Percentiles rank a stretch among this genome's conserved stretches.
phyloP scores from a whole-genome alignment of 257 asterid species.

The Capsicum pubescens region DNA sequence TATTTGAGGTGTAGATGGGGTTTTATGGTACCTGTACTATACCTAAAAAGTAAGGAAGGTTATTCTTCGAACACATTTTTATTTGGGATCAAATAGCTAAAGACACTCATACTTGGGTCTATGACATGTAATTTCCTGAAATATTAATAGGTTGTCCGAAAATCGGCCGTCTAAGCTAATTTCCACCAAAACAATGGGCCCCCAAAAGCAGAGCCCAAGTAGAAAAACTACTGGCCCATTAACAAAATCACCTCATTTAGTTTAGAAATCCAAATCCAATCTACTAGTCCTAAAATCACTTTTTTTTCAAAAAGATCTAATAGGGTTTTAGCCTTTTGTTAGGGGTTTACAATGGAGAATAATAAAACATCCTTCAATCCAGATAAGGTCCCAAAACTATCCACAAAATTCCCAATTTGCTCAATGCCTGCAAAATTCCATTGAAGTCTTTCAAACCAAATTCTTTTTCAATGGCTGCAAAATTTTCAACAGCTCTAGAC shows the following conservation, averaged over 20 bases:
- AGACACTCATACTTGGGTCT: too few relatives aligned
- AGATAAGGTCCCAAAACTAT: conserved; percentile 50
- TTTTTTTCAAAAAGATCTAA: not conserved
- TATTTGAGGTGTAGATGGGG: too few relatives aligned
- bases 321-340: conserved; percentile 7
- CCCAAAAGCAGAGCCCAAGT: not conserved
- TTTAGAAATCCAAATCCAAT: not conserved
- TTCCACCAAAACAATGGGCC: too few relatives aligned
- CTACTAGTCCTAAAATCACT: not conserved
- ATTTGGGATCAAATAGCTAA: too few relatives aligned
- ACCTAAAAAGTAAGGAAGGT: too few relatives aligned
- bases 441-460: conserved; percentile 2
- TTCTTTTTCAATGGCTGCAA: conserved; percentile 66
- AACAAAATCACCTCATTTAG: not conserved
- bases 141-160: not conserved
- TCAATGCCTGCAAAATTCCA: conserved; percentile 69
- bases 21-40: too few relatives aligned
- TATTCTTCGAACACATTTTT: too few relatives aligned
- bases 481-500: conserved; percentile 51
- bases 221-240: not conserved
- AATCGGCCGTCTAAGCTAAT: not conserved
- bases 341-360: not conserved
- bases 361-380: not conserved
- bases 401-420: conserved; percentile 11
- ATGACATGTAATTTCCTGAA: too few relatives aligned